Conservation (phyloP, 2,329 filamentous ascomycete genomes). For the Dactylellina cionopaga region DNA sequence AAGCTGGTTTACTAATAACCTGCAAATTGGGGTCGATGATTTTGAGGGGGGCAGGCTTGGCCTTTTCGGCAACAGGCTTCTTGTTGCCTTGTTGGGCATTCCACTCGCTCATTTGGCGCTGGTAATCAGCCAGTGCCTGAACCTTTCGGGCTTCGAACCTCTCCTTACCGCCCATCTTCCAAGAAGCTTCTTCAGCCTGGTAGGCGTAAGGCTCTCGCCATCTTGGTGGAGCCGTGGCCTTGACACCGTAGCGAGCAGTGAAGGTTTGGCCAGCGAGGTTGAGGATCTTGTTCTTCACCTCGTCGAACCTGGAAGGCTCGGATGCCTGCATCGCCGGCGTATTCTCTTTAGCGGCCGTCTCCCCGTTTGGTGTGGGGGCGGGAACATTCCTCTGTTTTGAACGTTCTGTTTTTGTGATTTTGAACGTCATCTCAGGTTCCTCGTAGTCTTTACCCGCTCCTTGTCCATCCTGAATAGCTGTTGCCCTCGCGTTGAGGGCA, state of each 20-base stretch:
- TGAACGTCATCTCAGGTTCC: background rate
- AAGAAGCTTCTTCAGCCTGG: no score
- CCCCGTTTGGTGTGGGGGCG: background rate
- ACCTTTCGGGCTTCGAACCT: no score
- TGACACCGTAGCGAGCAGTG: background rate
- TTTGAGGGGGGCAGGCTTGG: background rate
- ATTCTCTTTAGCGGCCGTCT: background rate
- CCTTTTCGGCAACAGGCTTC: constrained; percentile 1
- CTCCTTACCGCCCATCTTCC: background rate
- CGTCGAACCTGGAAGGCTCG: constrained; percentile 18
- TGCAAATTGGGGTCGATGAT: constrained; percentile 33
- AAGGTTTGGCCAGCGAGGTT: constrained; percentile 3
- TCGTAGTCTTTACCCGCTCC: background rate
- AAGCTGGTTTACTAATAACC: constrained; percentile 51
- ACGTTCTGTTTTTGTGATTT: background rate
- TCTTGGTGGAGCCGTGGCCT: background rate
- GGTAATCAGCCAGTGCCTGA: no score
- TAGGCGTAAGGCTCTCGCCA: background rate
- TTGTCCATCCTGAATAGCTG: background rate
- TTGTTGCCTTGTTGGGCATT: constrained; percentile 27
- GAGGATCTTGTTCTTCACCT: constrained; percentile 17
- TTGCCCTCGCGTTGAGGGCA: background rate
- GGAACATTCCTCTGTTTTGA: background rate
- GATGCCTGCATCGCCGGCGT: background rate
- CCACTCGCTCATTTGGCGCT: no score